Percentiles rank a stretch among this genome's conserved stretches.
Conservation (phyloP, 23 red algal species). For the Chondrus crispus region DNA sequence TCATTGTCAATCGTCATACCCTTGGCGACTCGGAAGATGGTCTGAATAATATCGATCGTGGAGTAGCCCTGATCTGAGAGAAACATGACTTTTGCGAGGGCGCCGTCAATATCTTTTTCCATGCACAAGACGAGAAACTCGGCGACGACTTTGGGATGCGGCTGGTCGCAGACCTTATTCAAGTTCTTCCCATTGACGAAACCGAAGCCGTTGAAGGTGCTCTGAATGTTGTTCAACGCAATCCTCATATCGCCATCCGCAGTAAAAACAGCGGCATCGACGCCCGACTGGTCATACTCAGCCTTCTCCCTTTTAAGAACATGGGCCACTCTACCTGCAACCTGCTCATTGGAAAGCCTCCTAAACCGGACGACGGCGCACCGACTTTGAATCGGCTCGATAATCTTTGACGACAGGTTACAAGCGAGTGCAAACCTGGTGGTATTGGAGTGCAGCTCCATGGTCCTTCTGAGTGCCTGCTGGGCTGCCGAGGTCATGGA, state of each 20-base stretch:
- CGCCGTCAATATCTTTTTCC: slow-evolving; percentile 68
- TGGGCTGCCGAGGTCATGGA: slow-evolving; percentile 94
- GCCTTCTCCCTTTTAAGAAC: slow-evolving; percentile 73
- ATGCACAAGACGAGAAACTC: slow-evolving; percentile 67
- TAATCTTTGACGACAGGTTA: slow-evolving; percentile 89
- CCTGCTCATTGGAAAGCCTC: slow-evolving; percentile 63
- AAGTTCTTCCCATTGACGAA: slow-evolving; percentile 79
- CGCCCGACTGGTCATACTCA: slow-evolving; percentile 59
- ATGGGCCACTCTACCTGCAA: slow-evolving; percentile 44
- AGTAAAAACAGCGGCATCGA: slow-evolving; percentile 90
- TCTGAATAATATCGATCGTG: slow-evolving; percentile 83
- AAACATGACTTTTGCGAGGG: slow-evolving; percentile 64
- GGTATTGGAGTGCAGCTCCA: slow-evolving; percentile 92
- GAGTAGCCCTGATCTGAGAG: slow-evolving; percentile 82
- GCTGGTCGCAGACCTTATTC: slow-evolving; percentile 92
- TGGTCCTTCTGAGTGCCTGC: slow-evolving; percentile 93
- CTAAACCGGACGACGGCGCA: slow-evolving; percentile 85
- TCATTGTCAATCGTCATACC: slow-evolving; percentile 62
- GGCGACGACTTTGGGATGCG: slow-evolving; percentile 69
- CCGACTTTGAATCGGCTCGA: slow-evolving; percentile 97
- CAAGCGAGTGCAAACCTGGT: slow-evolving; percentile 92
- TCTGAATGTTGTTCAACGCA: slow-evolving; percentile 92
- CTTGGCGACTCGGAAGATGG: slow-evolving; percentile 85
- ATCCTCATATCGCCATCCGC: slow-evolving; percentile 98
- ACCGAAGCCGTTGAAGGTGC: slow-evolving; percentile 90